A percentile compares a stretch with the other conserved stretches of the same genome.
Evolutionary conservation across 1,284 basidiomycete species (phyloP).

Genomic region (Tranzscheliella williamsii): DNA sequence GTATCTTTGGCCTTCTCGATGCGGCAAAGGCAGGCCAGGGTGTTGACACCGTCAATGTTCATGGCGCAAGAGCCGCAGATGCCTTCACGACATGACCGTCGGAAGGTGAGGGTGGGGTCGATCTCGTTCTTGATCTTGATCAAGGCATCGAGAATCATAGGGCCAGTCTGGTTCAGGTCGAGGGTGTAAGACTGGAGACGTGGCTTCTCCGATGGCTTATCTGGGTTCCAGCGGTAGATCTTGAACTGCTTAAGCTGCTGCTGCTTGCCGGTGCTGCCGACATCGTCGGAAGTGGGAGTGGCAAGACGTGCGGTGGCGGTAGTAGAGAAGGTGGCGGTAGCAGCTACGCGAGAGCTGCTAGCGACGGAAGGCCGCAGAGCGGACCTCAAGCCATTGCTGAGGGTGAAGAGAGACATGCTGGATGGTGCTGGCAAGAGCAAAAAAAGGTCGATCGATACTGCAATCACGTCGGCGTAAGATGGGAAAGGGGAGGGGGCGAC

Average conservation of each 20-base stretch:
- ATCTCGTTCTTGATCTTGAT: conserved; percentile 99
- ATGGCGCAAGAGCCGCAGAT: conserved; percentile 98
- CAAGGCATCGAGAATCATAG: conserved; percentile 87
- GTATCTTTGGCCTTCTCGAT: conserved; percentile 77
- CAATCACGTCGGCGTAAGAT: too few relatives aligned
- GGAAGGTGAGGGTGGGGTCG: conserved; percentile 94
- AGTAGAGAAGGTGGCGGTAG: conserved; percentile 45
- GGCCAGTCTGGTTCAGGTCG: conserved; percentile 91
- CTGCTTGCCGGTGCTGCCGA: conserved; percentile 38
- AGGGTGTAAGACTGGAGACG: conserved; percentile 87
- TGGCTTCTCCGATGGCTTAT: conserved; percentile 89
- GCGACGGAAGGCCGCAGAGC: conserved; percentile 25
- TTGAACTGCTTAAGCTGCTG: conserved; percentile 58
- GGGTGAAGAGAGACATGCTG: conserved; percentile 32
- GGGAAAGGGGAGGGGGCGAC: too few relatives aligned
- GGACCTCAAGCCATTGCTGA: conserved; percentile 27
- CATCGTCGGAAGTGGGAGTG: conserved; percentile 47
- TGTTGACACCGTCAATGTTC: conserved; percentile 96
- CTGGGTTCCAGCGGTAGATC: conserved; percentile 72
- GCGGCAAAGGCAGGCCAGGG: conserved; percentile 92
- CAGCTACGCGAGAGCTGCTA: conserved; percentile 4
- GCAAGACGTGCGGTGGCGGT: conserved; percentile 48
- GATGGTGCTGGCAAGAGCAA: neutral
- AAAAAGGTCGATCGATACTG: too few relatives aligned
- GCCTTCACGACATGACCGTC: conserved; percentile 93